Conservation (phyloP, 331 rosid genomes). For the Malus hybrid region DNA sequence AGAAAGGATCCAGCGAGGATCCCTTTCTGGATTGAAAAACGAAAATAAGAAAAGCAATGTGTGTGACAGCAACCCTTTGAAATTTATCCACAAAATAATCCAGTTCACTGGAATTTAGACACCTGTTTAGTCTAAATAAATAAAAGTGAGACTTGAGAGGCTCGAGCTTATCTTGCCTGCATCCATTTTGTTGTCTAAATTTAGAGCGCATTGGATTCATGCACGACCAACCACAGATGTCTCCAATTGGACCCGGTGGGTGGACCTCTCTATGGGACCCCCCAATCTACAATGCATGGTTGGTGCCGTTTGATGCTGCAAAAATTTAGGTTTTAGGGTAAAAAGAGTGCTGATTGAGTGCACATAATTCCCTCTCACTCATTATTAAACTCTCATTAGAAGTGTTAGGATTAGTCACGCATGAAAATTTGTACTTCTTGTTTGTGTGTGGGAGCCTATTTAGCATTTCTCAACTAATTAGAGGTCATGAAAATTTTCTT, state of each 20-base stretch:
- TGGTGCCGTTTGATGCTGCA: slow-evolving; percentile 13
- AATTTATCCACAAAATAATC: not conserved
- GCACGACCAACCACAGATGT: not conserved
- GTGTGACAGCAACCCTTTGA: no score
- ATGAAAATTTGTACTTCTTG: no score
- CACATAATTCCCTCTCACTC: no score
- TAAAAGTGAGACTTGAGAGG: not conserved
- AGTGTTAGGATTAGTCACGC: no score
- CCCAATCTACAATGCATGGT: not conserved
- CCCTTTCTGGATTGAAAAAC: no score
- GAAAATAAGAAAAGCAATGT: no score
- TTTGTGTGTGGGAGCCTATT: no score
- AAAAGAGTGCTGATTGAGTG: not conserved
- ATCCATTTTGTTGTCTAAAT: not conserved
- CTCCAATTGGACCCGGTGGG: not conserved
- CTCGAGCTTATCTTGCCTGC: not conserved
- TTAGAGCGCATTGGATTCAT: not conserved
- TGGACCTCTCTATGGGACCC: not conserved
- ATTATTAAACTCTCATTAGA: no score
- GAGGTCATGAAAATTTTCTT: no score
- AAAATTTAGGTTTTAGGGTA: not conserved
- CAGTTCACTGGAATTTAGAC: not conserved
- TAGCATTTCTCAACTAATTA: no score
- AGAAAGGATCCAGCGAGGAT: no score
- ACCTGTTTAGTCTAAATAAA: not conserved